Percentiles rank a stretch among this genome's conserved stretches.
Conservation (phyloP, 768 basidiomycete genomes). For the Psilocybe sp. region DNA sequence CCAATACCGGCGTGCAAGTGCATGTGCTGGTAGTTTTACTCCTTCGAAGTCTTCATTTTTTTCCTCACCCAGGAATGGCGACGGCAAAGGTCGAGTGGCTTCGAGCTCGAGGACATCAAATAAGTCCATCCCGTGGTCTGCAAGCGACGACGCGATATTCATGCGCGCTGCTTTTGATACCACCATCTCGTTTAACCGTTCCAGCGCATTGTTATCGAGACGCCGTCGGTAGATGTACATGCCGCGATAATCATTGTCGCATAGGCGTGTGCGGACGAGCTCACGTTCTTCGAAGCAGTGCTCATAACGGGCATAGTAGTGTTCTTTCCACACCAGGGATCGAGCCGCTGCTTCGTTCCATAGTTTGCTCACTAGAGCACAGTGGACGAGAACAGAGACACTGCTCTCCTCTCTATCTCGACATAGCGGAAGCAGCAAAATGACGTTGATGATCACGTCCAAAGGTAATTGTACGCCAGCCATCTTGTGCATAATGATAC, state of each 20-base stretch:
- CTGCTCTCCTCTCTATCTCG: slow-evolving; percentile 20
- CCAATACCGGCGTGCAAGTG: slow-evolving; percentile 42
- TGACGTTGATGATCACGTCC: slow-evolving; percentile 26
- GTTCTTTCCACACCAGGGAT: slow-evolving; percentile 46
- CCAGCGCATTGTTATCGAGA: slow-evolving; percentile 40
- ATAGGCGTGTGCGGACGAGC: slow-evolving; percentile 23
- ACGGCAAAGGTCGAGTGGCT: slow-evolving; percentile 31
- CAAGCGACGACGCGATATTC: slow-evolving; percentile 34
- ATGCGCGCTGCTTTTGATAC: slow-evolving; percentile 33
- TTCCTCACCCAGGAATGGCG: slow-evolving; percentile 11
- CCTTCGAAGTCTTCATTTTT: background rate
- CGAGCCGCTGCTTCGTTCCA: slow-evolving; percentile 43
- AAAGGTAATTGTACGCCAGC: slow-evolving; percentile 18
- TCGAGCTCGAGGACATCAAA: slow-evolving; percentile 52
- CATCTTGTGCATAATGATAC: too few relatives aligned
- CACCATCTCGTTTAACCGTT: slow-evolving; percentile 40
- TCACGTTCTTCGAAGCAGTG: slow-evolving; percentile 37
- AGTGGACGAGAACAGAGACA: slow-evolving; percentile 34
- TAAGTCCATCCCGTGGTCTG: slow-evolving; percentile 46
- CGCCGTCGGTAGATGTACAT: slow-evolving; percentile 43
- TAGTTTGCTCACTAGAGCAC: slow-evolving; percentile 32
- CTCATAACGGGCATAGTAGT: slow-evolving; percentile 49
- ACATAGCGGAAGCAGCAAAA: slow-evolving; percentile 16
- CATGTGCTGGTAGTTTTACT: slow-evolving; percentile 6
- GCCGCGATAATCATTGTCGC: slow-evolving; percentile 39